These are phyloP conservation scores for Xylaria sp. DNA, from an alignment of 2,329 filamentous ascomycete genomes.

Conservation along the genomic window DNA sequence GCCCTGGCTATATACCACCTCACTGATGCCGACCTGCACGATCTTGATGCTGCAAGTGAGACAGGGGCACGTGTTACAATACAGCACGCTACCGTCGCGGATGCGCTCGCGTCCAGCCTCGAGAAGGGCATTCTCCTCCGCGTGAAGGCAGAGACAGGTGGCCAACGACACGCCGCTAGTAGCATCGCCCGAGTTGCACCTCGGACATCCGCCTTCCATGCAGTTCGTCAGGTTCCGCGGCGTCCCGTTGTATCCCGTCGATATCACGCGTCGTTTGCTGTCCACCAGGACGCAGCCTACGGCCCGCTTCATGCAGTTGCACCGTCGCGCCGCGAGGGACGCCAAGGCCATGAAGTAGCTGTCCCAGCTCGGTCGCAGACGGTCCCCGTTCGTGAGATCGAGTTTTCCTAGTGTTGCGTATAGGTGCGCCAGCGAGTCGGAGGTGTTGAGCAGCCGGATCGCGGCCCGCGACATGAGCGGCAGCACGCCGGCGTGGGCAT, in stretches of 20 bases:
- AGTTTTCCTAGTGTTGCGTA: slow-evolving; percentile 78
- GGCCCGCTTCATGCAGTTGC: slow-evolving; percentile 98
- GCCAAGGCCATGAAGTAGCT: slow-evolving; percentile 99
- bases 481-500: slow-evolving; percentile 71
- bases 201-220: slow-evolving; percentile 86
- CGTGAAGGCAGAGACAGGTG: slow-evolving; percentile 96
- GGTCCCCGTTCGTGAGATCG: slow-evolving; percentile 79
- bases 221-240: slow-evolving; percentile 90
- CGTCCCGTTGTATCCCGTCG: slow-evolving; percentile 98
- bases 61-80: slow-evolving; percentile 97
- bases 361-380: slow-evolving; percentile 92
- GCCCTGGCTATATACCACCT: slow-evolving; percentile 93
- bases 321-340: slow-evolving; percentile 86
- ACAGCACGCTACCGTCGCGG: slow-evolving; percentile 82
- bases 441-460: slow-evolving; percentile 87
- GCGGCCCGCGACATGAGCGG: slow-evolving; percentile 84
- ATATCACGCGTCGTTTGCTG: slow-evolving; percentile 85
- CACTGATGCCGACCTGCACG: slow-evolving; percentile 91
- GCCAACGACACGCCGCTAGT: slow-evolving; percentile 77
- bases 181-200: slow-evolving; percentile 82
- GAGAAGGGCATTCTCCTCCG: slow-evolving; percentile 95
- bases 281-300: slow-evolving; percentile 93
- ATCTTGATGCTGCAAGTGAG: slow-evolving; percentile 99
- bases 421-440: slow-evolving; percentile 75
- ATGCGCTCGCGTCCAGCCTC: slow-evolving; percentile 94